phyloP scores from a whole-genome alignment of 768 basidiomycete species.

The Boletus reticulatus region DNA sequence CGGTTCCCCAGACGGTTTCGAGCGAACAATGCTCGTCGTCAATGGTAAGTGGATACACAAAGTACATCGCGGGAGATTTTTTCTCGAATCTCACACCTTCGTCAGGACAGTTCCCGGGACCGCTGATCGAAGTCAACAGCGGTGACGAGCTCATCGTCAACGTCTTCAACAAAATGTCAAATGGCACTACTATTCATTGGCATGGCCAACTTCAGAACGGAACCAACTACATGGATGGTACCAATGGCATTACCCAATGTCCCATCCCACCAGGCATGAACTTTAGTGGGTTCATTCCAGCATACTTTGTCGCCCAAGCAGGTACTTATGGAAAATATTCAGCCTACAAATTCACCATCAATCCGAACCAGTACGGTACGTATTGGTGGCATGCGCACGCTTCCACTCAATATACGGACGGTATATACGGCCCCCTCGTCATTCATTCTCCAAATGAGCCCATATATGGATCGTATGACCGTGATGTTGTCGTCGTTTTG shows the following conservation, averaged over 20 bases:
- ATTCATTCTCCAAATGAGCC: conserved; percentile 40
- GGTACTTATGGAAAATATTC: neutral
- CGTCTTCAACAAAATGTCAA: conserved; percentile 31
- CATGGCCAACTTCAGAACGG: conserved; percentile 41
- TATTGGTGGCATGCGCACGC: conserved; percentile 50
- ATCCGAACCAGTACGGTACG: conserved; percentile 41
- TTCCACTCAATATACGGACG: conserved; percentile 45
- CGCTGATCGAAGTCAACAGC: conserved; percentile 34
- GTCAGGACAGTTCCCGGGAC: conserved; percentile 35
- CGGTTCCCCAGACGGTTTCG: conserved; percentile 41
- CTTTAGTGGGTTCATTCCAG: conserved; percentile 26
- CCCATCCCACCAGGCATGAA: conserved; percentile 51
- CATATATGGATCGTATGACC: conserved; percentile 35
- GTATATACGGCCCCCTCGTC: conserved; percentile 46
- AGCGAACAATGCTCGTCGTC: conserved; percentile 45
- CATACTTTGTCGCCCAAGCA: neutral
- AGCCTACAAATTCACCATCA: conserved; percentile 41
- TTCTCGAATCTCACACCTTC: neutral
- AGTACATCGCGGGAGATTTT: neutral
- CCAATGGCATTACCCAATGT: conserved; percentile 47
- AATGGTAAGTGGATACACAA: conserved; percentile 33
- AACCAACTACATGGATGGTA: conserved; percentile 50
- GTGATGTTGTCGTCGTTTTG: conserved; percentile 37
- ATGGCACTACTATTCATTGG: conserved; percentile 35
- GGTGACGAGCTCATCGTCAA: conserved; percentile 35